phyloP scores from a whole-genome alignment of 345 rosid genomes.

The Linum trigynum region DNA sequence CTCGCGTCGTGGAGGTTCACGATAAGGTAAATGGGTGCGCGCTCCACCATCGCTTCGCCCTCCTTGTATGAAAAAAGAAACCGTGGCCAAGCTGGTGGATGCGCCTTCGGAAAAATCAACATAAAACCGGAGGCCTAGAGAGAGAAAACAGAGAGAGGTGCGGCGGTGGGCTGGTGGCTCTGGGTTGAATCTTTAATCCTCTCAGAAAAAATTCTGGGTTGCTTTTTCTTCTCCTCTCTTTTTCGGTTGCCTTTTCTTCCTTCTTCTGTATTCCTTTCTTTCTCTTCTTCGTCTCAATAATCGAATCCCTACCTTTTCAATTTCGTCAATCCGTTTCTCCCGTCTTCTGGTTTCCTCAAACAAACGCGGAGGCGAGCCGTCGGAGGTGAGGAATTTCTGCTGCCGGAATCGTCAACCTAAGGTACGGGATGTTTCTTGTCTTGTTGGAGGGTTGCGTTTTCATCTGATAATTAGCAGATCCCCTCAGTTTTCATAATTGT shows the following conservation, averaged over 20 bases:
- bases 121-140: background rate
- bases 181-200: slow-evolving; percentile 1
- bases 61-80: slow-evolving; percentile 12
- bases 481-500: too few species aligned
- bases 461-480: too few species aligned
- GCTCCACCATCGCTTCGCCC: background rate
- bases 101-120: background rate
- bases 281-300: background rate
- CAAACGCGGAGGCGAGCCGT: too few species aligned
- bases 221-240: too few species aligned
- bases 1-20: slow-evolving; percentile 8
- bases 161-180: background rate
- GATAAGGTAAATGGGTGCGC: background rate
- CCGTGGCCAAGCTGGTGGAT: background rate
- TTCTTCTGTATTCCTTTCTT: background rate
- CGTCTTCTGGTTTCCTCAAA: too few species aligned
- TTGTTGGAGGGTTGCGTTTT: too few species aligned
- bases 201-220: background rate
- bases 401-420: too few species aligned
- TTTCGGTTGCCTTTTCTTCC: background rate
- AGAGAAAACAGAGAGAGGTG: background rate
- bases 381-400: background rate
- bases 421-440: too few species aligned
- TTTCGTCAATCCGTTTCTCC: background rate
- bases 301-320: background rate